Evolutionary conservation across 176 grass and related monocot genomes (phyloP).

Genomic region (Oryza coarctata): DNA sequence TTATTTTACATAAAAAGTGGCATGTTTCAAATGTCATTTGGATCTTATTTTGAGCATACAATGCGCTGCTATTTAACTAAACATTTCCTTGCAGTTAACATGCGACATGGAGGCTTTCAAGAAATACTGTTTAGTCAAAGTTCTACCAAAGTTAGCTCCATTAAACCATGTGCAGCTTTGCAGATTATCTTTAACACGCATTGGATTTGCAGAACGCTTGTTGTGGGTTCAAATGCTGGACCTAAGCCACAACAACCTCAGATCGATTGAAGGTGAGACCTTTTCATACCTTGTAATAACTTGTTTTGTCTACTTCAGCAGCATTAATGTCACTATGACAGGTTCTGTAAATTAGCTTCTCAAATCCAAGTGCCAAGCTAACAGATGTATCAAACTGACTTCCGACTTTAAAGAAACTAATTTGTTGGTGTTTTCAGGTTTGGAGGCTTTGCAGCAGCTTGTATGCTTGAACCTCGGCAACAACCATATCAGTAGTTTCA

Average conservation of each 20-base stretch:
- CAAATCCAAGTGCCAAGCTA: background rate
- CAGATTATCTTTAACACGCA: slow-evolving; percentile 57
- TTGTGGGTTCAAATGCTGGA: slow-evolving; percentile 90
- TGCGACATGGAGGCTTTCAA: slow-evolving; percentile 55
- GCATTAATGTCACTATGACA: background rate
- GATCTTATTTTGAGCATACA: background rate
- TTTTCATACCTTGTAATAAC: slow-evolving; percentile 18
- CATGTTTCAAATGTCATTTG: background rate
- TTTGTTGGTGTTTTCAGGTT: slow-evolving; percentile 52
- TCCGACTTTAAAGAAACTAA: slow-evolving; percentile 16
- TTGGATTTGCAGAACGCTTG: slow-evolving; percentile 68
- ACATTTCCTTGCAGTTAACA: slow-evolving; percentile 63
- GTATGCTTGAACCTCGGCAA: slow-evolving; percentile 73
- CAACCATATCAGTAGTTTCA: slow-evolving; percentile 78
- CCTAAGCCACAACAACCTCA: slow-evolving; percentile 86
- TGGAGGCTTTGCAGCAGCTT: slow-evolving; percentile 87
- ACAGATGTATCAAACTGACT: background rate
- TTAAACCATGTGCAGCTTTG: slow-evolving; percentile 52
- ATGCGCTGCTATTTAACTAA: slow-evolving; percentile 23
- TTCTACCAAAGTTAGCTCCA: slow-evolving; percentile 39
- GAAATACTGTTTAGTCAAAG: slow-evolving; percentile 58
- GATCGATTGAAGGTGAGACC: slow-evolving; percentile 65
- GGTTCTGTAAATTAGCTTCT: background rate
- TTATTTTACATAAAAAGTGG: slow-evolving; percentile 19
- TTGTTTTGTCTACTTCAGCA: slow-evolving; percentile 6